Conservation (phyloP, 805 yeast species). For the Babjeviella inositovora region DNA sequence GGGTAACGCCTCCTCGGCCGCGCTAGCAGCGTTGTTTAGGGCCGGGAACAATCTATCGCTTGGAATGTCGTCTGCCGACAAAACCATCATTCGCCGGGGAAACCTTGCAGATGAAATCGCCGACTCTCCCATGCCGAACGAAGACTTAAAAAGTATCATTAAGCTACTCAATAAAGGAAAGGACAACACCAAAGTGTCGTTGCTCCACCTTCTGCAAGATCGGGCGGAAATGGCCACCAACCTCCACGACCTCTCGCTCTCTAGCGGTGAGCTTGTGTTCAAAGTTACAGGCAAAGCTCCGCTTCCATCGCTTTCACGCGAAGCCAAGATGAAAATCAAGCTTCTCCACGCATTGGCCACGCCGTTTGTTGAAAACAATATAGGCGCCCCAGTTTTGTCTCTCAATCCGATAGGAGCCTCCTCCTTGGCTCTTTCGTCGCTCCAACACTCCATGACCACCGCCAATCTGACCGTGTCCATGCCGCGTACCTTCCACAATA, state of each 20-base stretch:
- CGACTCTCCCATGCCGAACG: no score
- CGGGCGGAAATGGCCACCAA: conserved; percentile 1
- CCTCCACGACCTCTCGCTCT: conserved; percentile 1
- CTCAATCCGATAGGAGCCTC: conserved; percentile 1
- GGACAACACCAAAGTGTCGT: no score
- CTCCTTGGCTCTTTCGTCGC: conserved; percentile 2
- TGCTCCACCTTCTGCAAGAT: no score
- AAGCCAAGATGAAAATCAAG: conserved; percentile 22
- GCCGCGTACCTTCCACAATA: conserved; percentile 49
- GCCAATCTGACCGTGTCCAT: no score
- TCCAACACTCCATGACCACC: conserved; percentile 7
- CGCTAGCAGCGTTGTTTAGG: conserved; percentile 15
- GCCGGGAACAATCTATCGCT: no score
- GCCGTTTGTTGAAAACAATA: conserved; percentile 35
- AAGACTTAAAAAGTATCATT: no score
- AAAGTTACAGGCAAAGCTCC: conserved; percentile 3
- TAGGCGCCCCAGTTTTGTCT: conserved; percentile 5
- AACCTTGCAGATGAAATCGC: no score
- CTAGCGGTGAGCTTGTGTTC: conserved; percentile 1
- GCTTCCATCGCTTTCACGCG: conserved; percentile 11
- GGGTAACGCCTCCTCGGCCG: conserved; percentile 24
- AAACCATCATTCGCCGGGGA: no score
- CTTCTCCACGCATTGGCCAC: conserved; percentile 50
- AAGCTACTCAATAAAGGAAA: no score
- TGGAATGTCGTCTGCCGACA: no score